Conservation (phyloP, 2,329 filamentous ascomycete genomes). For the Neurospora sp. region DNA sequence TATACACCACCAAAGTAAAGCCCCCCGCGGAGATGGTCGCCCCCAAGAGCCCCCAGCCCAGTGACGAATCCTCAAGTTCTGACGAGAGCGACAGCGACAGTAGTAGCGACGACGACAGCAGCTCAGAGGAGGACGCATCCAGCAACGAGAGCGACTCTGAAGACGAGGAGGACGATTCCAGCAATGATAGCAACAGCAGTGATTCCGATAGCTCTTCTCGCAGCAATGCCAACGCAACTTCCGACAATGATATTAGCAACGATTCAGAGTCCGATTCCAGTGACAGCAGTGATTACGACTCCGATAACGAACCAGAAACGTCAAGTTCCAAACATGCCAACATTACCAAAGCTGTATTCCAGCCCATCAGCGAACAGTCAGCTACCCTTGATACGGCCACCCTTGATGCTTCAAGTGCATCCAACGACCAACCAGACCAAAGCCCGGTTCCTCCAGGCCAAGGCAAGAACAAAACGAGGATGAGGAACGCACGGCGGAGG, state of each 20-base stretch:
- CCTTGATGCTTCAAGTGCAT: not conserved
- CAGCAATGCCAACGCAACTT: not conserved
- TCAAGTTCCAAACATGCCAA: not conserved
- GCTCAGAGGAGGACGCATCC: not conserved
- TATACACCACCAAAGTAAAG: not conserved
- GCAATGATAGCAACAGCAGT: slow-evolving; percentile 2
- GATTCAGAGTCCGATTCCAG: not conserved
- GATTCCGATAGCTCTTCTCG: slow-evolving; percentile 1
- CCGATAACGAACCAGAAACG: not conserved
- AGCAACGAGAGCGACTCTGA: slow-evolving; percentile 17
- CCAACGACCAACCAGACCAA: not conserved
- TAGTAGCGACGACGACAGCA: slow-evolving; percentile 7
- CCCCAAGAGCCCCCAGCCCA: not conserved
- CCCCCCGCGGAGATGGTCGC: not conserved
- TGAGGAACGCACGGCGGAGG: slow-evolving; percentile 41
- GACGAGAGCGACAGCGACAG: slow-evolving; percentile 6
- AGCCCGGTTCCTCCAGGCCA: slow-evolving; percentile 16
- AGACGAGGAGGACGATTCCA: slow-evolving; percentile 9
- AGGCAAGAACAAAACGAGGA: slow-evolving; percentile 34
- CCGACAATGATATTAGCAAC: slow-evolving; percentile 2
- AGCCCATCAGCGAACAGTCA: not conserved
- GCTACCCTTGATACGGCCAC: not conserved
- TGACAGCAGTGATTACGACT: slow-evolving; percentile 7
- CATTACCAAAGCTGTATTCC: not conserved
- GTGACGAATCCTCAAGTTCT: not conserved